Evolutionary conservation across 1,284 basidiomycete genomes (phyloP).

Genomic region (Pisolithus thermaeus): DNA sequence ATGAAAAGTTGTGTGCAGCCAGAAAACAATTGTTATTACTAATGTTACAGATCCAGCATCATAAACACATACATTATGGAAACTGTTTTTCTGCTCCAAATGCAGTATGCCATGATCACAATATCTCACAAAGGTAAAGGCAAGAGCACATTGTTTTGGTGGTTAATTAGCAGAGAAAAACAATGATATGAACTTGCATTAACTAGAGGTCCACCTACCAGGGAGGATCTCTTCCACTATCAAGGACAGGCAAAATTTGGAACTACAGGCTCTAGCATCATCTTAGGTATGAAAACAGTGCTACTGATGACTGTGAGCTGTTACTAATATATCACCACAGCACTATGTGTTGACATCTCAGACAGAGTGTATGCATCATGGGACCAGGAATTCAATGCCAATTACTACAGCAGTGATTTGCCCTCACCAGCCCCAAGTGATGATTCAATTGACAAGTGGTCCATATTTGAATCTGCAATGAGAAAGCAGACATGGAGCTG

Average conservation of each 20-base stretch:
- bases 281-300: not conserved
- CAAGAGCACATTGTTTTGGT: not conserved
- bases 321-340: not conserved
- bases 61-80: not conserved
- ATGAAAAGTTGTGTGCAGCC: too few relatives aligned
- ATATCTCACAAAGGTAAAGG: not conserved
- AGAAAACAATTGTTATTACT: too few relatives aligned
- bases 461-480: too few relatives aligned
- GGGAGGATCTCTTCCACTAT: not conserved
- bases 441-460: too few relatives aligned
- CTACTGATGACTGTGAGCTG: too few relatives aligned
- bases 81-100: not conserved
- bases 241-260: too few relatives aligned
- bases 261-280: not conserved
- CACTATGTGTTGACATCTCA: not conserved
- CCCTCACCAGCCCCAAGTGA: too few relatives aligned
- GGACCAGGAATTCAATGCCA: not conserved
- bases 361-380: not conserved
- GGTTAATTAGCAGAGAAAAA: not conserved
- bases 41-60: too few relatives aligned
- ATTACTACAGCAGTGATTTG: too few relatives aligned
- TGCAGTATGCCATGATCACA: not conserved
- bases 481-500: too few relatives aligned
- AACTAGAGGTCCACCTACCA: not conserved
- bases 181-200: not conserved